phyloP scores from a whole-genome alignment of 108 stramenopile species.

The Nannochloropsis oceanica region DNA sequence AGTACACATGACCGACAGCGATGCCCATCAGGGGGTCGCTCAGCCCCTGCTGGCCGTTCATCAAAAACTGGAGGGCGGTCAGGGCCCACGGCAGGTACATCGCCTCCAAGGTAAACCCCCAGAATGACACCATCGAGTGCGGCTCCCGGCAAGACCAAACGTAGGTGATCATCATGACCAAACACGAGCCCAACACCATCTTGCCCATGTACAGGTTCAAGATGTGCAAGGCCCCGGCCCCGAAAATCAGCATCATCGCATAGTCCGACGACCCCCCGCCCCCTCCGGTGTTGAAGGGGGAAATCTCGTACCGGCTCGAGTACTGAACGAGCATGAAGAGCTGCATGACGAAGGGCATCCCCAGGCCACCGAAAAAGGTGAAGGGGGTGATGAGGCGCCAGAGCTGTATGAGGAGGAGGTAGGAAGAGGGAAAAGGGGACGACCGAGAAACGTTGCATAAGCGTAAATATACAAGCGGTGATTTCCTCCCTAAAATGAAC shows the following conservation, averaged over 20 bases:
- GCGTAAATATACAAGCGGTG: too few relatives aligned
- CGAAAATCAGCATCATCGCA: conserved; percentile 31
- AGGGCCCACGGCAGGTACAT: conserved; percentile 39
- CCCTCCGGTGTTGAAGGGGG: conserved; percentile 42
- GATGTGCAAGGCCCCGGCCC: conserved; percentile 3
- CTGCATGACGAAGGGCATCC: conserved; percentile 14
- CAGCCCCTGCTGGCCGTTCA: conserved; percentile 6
- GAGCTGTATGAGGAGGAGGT: conserved; percentile 2
- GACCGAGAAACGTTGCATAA: too few relatives aligned
- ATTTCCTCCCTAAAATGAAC: neutral
- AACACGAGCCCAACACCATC: neutral
- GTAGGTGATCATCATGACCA: conserved; percentile 39
- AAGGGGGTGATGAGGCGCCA: conserved; percentile 22
- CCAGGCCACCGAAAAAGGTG: conserved; percentile 12
- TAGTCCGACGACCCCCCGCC: conserved; percentile 38
- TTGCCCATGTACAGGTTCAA: conserved; percentile 9
- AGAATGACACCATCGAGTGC: conserved; percentile 15
- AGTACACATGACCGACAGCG: conserved; percentile 42
- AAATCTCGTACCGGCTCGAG: conserved; percentile 27
- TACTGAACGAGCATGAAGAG: neutral
- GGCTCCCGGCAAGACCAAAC: conserved; percentile 33
- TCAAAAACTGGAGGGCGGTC: conserved; percentile 8
- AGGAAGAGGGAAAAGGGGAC: neutral
- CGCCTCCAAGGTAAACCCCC: conserved; percentile 22
- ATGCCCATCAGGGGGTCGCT: conserved; percentile 28